phyloP scores from a whole-genome alignment of 2,329 filamentous ascomycete genomes.

The Xylaria polymorpha region DNA sequence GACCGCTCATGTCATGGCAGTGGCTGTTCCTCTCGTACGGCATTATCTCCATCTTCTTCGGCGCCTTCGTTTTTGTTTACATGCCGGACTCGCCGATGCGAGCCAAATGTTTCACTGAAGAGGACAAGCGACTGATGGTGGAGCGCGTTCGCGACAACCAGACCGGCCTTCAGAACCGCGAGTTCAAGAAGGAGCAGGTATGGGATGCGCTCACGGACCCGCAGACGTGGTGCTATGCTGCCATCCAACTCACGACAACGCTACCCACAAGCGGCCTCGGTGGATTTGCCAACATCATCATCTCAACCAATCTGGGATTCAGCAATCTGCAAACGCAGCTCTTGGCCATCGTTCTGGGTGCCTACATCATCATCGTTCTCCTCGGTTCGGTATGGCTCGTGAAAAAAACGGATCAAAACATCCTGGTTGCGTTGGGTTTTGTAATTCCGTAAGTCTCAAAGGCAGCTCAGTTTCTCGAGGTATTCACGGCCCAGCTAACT shows the following conservation, averaged over 20 bases:
- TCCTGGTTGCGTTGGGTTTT: slow-evolving; percentile 73
- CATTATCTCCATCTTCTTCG: slow-evolving; percentile 71
- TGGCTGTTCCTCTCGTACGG: slow-evolving; percentile 76
- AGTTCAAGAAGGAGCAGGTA: slow-evolving; percentile 60
- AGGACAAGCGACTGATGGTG: slow-evolving; percentile 72
- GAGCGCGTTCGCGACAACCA: slow-evolving; percentile 71
- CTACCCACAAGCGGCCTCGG: slow-evolving; percentile 79
- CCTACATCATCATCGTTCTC: slow-evolving; percentile 78
- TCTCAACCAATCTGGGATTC: slow-evolving; percentile 73
- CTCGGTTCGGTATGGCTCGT: slow-evolving; percentile 74
- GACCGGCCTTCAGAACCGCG: slow-evolving; percentile 69
- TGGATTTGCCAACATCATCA: slow-evolving; percentile 79
- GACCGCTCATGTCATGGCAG: slow-evolving; percentile 73
- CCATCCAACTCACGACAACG: slow-evolving; percentile 77
- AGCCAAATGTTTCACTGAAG: slow-evolving; percentile 74
- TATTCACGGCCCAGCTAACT: slow-evolving; percentile 11
- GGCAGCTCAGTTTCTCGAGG: background rate
- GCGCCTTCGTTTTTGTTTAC: slow-evolving; percentile 71
- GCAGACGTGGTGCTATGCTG: slow-evolving; percentile 72
- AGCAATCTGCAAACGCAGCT: slow-evolving; percentile 75
- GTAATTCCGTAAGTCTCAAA: slow-evolving; percentile 68
- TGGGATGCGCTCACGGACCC: slow-evolving; percentile 70
- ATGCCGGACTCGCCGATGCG: slow-evolving; percentile 78
- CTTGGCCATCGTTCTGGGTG: slow-evolving; percentile 78
- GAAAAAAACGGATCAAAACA: slow-evolving; percentile 75